Conservation (phyloP, 1,139 yeast species). For the Debaryomyces singareniensis region DNA sequence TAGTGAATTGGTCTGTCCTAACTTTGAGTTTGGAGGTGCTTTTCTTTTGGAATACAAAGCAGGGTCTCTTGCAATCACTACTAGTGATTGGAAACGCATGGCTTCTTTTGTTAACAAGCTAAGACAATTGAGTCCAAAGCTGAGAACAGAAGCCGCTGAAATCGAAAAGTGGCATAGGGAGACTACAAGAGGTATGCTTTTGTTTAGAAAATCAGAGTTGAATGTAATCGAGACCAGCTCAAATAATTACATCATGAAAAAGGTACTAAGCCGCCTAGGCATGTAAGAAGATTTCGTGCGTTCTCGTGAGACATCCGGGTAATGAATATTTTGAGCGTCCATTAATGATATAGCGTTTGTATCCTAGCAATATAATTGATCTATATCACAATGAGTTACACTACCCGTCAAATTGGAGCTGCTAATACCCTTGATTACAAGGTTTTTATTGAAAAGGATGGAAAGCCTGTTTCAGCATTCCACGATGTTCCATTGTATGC, state of each 20-base stretch:
- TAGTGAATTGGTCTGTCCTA: slow-evolving; percentile 1
- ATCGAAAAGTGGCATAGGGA: slow-evolving; percentile 31
- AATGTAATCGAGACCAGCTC: slow-evolving; percentile 22
- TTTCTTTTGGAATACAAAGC: slow-evolving; percentile 32
- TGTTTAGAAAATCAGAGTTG: slow-evolving; percentile 56
- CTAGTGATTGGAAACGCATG: slow-evolving; percentile 31
- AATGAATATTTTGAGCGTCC: neutral
- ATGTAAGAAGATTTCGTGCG: too few relatives aligned
- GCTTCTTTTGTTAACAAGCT: slow-evolving; percentile 15
- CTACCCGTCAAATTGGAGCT: slow-evolving; percentile 85
- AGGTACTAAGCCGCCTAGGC: slow-evolving; percentile 4
- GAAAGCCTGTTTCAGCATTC: slow-evolving; percentile 47
- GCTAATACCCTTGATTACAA: slow-evolving; percentile 88
- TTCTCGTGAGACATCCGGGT: too few relatives aligned
- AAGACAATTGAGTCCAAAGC: neutral
- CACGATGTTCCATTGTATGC: slow-evolving; percentile 86
- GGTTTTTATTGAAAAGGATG: slow-evolving; percentile 53
- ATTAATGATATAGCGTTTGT: neutral
- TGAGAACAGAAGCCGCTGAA: slow-evolving; percentile 4
- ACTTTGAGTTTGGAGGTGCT: slow-evolving; percentile 17
- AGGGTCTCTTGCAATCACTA: slow-evolving; percentile 27
- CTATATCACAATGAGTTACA: slow-evolving; percentile 46
- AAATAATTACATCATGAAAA: slow-evolving; percentile 9
- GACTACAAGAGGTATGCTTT: slow-evolving; percentile 46
- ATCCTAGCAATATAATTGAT: neutral